Conservation (phyloP, 169 alveolate genomes). For the Eimeria tenella region DNA sequence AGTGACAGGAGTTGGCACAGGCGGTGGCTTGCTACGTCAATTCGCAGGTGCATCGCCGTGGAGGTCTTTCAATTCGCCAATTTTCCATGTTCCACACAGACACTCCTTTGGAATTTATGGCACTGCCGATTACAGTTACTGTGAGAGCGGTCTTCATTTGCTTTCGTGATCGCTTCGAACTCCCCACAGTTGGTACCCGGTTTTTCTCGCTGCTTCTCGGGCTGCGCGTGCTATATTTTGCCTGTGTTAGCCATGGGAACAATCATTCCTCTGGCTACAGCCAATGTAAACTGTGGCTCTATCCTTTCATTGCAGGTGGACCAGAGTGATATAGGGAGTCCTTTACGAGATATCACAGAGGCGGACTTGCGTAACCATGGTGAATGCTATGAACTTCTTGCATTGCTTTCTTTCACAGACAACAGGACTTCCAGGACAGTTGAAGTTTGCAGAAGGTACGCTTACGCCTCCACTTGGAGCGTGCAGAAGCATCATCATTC, state of each 20-base stretch:
- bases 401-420: constrained; percentile 82
- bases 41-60: constrained; percentile 73
- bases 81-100: constrained; percentile 80
- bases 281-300: not conserved
- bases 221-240: too few relatives aligned
- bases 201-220: too few relatives aligned
- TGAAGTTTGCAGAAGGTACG: constrained; percentile 83
- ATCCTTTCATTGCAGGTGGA: constrained; percentile 62
- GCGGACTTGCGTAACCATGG: constrained; percentile 82
- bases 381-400: constrained; percentile 81
- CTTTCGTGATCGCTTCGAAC: too few relatives aligned
- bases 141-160: constrained; percentile 13
- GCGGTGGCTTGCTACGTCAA: not conserved
- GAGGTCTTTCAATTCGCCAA: constrained; percentile 80
- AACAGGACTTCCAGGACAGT: constrained; percentile 83
- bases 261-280: not conserved
- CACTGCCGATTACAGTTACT: constrained; percentile 83
- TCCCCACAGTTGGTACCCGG: too few relatives aligned
- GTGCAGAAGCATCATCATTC: not conserved
- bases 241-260: too few relatives aligned
- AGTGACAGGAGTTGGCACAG: not conserved
- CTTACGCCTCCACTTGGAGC: not conserved
- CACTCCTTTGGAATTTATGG: constrained; percentile 85
- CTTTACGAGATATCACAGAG: constrained; percentile 80
- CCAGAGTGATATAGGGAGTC: constrained; percentile 78